Conservation (phyloP, 345 rosid species). For the Conringia planisiliqua region DNA sequence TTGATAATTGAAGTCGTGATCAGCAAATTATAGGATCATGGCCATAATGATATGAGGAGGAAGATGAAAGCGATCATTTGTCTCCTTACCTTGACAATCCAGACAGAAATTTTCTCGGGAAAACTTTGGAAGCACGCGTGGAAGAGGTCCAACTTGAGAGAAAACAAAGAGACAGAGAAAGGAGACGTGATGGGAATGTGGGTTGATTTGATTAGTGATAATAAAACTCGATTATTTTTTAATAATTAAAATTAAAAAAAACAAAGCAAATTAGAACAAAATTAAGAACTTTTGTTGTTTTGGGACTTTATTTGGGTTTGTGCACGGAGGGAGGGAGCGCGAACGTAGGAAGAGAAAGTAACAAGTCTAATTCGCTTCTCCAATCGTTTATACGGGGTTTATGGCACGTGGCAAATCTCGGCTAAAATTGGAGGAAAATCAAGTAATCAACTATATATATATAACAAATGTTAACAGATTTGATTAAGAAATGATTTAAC, state of each 20-base stretch:
- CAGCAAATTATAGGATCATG: not conserved
- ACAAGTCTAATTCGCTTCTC: slow-evolving; percentile 13
- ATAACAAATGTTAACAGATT: slow-evolving; percentile 15
- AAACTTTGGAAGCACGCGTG: slow-evolving; percentile 6
- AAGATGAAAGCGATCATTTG: slow-evolving; percentile 6
- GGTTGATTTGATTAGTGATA: slow-evolving; percentile 21
- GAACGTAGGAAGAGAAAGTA: slow-evolving; percentile 20
- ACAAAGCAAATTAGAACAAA: not conserved
- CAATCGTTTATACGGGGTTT: slow-evolving; percentile 19
- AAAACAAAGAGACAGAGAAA: slow-evolving; percentile 8
- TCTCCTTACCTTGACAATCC: slow-evolving; percentile 1
- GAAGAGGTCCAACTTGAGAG: slow-evolving; percentile 26
- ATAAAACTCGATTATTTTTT: slow-evolving; percentile 11
- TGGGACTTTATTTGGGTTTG: slow-evolving; percentile 22
- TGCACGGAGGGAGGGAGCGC: slow-evolving; percentile 21
- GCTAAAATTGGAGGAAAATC: slow-evolving; percentile 3
- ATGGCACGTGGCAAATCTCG: slow-evolving; percentile 4
- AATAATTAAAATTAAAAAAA: not conserved
- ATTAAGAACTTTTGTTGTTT: not conserved
- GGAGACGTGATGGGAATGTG: slow-evolving; percentile 35
- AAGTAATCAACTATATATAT: not conserved
- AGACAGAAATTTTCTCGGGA: not conserved
- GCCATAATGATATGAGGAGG: not conserved
- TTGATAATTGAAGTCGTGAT: not conserved
- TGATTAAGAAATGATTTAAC: not conserved